Evolutionary conservation across 2,329 filamentous ascomycete species (phyloP).

Genomic region (Hypoxylon sp.): DNA sequence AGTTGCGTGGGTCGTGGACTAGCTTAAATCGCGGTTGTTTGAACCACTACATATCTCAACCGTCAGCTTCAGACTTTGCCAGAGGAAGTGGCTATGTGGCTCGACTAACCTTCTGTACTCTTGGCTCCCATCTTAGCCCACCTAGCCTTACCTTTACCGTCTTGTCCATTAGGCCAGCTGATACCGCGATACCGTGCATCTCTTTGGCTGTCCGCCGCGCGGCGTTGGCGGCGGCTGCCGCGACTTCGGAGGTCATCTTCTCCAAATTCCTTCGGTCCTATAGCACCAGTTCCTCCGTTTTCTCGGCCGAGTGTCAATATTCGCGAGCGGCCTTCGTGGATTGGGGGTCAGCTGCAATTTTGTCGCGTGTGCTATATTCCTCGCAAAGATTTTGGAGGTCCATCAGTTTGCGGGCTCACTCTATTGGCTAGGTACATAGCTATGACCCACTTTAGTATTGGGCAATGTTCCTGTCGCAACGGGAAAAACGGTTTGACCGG

Average conservation of each 20-base stretch:
- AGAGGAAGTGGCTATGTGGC: slow-evolving; percentile 1
- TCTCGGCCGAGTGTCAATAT: background rate
- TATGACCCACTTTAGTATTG: too few relatives aligned
- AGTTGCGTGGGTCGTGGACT: slow-evolving; percentile 82
- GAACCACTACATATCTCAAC: background rate
- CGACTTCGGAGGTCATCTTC: slow-evolving; percentile 35
- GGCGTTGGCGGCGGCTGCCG: slow-evolving; percentile 45
- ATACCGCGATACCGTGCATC: slow-evolving; percentile 77
- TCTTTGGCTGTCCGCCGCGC: slow-evolving; percentile 62
- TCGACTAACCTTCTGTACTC: slow-evolving; percentile 75
- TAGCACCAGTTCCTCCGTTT: background rate
- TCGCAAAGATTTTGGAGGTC: slow-evolving; percentile 1
- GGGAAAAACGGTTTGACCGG: slow-evolving; percentile 20
- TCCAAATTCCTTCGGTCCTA: background rate
- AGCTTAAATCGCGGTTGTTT: slow-evolving; percentile 73
- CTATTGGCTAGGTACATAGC: background rate
- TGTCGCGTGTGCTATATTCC: background rate
- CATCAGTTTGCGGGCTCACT: slow-evolving; percentile 1
- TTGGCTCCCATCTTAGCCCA: slow-evolving; percentile 76
- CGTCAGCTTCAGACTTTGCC: background rate
- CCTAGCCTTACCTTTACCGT: slow-evolving; percentile 83
- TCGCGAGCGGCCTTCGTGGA: too few relatives aligned
- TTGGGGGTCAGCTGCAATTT: background rate
- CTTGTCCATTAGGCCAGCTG: slow-evolving; percentile 80
- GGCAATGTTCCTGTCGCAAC: too few relatives aligned